phyloP scores from a whole-genome alignment of 2,329 filamentous ascomycete genomes.

The Fusarium illudens region DNA sequence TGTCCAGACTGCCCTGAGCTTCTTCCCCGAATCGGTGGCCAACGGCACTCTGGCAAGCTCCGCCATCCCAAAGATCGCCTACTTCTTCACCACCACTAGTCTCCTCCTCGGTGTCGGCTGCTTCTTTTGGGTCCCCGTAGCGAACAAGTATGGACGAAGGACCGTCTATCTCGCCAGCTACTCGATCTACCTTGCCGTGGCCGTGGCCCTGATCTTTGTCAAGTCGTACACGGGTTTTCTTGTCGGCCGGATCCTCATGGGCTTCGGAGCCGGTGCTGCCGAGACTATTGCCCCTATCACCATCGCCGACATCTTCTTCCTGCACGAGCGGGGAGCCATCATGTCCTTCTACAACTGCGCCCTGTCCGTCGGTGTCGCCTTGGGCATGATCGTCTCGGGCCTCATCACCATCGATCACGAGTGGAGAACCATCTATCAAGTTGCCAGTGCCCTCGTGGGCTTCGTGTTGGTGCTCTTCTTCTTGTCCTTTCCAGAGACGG shows the following conservation, averaged over 20 bases:
- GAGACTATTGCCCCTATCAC: slow-evolving; percentile 61
- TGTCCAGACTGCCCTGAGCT: slow-evolving; percentile 55
- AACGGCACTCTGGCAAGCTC: slow-evolving; percentile 39
- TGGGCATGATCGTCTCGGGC: slow-evolving; percentile 55
- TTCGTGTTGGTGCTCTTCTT: slow-evolving; percentile 56
- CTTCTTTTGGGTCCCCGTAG: slow-evolving; percentile 56
- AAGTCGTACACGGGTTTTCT: slow-evolving; percentile 53
- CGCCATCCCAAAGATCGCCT: slow-evolving; percentile 56
- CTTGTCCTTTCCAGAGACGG: slow-evolving; percentile 65
- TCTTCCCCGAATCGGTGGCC: slow-evolving; percentile 52
- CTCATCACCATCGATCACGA: slow-evolving; percentile 58
- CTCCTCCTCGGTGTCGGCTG: slow-evolving; percentile 51
- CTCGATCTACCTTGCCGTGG: slow-evolving; percentile 51
- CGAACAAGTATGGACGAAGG: slow-evolving; percentile 56
- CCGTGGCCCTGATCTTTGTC: slow-evolving; percentile 55
- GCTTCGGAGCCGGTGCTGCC: slow-evolving; percentile 61
- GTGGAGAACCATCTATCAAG: slow-evolving; percentile 63
- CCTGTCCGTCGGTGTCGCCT: slow-evolving; percentile 53
- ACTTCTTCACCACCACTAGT: slow-evolving; percentile 62
- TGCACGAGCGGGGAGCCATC: slow-evolving; percentile 62
- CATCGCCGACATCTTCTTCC: slow-evolving; percentile 64
- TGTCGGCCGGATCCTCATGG: slow-evolving; percentile 59
- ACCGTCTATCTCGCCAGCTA: slow-evolving; percentile 56
- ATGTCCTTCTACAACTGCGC: slow-evolving; percentile 58
- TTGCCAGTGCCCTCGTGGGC: slow-evolving; percentile 60